phyloP scores from a whole-genome alignment of 345 rosid species.

The Hypericum perforatum region DNA sequence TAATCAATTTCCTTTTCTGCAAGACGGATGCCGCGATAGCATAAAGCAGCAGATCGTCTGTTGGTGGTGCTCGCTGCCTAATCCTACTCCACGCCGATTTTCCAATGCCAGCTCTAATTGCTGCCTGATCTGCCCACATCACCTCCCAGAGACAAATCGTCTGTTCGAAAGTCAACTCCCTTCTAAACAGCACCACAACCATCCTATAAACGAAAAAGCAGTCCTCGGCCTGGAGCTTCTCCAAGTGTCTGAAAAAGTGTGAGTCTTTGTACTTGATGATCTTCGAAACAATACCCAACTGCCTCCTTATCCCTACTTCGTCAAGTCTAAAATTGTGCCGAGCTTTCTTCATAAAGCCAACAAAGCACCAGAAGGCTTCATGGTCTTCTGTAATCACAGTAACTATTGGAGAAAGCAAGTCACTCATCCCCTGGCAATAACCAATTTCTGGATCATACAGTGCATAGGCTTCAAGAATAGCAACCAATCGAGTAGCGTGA shows the following conservation, averaged over 20 bases:
- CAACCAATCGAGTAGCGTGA: constrained; percentile 80
- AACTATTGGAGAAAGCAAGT: constrained; percentile 70
- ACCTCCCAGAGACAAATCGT: constrained; percentile 95
- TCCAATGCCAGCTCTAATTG: constrained; percentile 63
- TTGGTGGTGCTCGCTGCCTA: constrained; percentile 80
- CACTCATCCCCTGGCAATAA: constrained; percentile 95
- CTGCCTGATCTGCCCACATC: constrained; percentile 95
- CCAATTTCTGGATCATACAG: constrained; percentile 45
- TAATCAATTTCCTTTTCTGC: constrained; percentile 83
- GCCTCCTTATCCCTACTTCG: constrained; percentile 86
- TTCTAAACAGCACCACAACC: constrained; percentile 86
- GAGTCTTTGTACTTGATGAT: constrained; percentile 75
- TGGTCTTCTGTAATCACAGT: constrained; percentile 67
- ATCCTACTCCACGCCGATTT: constrained; percentile 80
- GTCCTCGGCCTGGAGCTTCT: constrained; percentile 85
- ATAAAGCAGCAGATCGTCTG: constrained; percentile 76
- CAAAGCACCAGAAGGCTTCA: constrained; percentile 93
- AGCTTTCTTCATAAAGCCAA: constrained; percentile 88
- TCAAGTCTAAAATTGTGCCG: constrained; percentile 87
- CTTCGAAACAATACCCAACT: constrained; percentile 67
- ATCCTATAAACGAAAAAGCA: constrained; percentile 91
- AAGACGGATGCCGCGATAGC: constrained; percentile 92
- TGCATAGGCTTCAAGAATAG: constrained; percentile 88
- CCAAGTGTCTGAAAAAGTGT: constrained; percentile 72
- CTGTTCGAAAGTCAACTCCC: constrained; percentile 76